These are phyloP conservation scores for Prunus kanzakura DNA, from an alignment of 306 rosid species.

Conservation along the genomic window DNA sequence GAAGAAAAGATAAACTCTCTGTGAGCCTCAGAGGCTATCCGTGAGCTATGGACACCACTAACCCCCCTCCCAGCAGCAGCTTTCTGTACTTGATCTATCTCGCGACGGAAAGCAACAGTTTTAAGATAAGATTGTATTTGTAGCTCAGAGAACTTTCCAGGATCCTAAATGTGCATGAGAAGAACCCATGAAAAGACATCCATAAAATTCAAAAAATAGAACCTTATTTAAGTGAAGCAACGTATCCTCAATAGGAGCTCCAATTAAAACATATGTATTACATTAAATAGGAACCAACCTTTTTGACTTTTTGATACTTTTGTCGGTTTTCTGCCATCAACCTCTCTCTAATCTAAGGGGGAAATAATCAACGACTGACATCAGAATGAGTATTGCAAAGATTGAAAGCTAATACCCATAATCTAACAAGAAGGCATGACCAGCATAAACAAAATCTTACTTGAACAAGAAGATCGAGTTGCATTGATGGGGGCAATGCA, in stretches of 20 bases:
- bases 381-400: conserved; percentile 8
- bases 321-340: conserved; percentile 90
- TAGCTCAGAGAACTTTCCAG: conserved; percentile 86
- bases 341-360: conserved; percentile 79
- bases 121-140: conserved; percentile 94
- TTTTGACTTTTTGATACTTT: conserved; percentile 88
- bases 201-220: conserved; percentile 9
- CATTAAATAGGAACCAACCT: conserved; percentile 50
- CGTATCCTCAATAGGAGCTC: conserved; percentile 7
- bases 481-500: conserved; percentile 88
- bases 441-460: conserved; percentile 32
- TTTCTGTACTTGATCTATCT: conserved; percentile 89
- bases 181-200: conserved; percentile 27
- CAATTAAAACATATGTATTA: neutral
- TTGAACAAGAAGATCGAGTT: conserved; percentile 80
- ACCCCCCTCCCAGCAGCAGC: conserved; percentile 78
- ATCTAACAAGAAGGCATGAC: conserved; percentile 2
- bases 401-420: conserved; percentile 7
- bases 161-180: conserved; percentile 53
- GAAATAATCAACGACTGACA: conserved; percentile 15
- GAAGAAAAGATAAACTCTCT: conserved; percentile 90
- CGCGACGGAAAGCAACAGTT: conserved; percentile 96
- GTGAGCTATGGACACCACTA: conserved; percentile 82
- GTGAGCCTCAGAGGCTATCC: conserved; percentile 91
- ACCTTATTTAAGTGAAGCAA: conserved; percentile 12